Percentiles rank a stretch among this genome's conserved stretches.
phyloP scores from a whole-genome alignment of 495 filamentous ascomycete species.

The Penicillium lividum region DNA sequence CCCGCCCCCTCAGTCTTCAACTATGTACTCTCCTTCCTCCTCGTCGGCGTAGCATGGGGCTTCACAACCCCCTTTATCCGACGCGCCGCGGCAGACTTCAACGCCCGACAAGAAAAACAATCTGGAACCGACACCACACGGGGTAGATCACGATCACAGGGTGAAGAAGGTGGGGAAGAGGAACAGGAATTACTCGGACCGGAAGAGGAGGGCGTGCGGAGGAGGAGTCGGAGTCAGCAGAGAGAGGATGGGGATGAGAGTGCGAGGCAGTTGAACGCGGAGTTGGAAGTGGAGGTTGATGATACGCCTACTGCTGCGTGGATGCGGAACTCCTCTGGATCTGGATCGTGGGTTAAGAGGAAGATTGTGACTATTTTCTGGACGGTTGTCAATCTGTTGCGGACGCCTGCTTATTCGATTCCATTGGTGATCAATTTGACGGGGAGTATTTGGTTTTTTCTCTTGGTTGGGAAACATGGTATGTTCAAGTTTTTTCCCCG shows the following conservation, averaged over 20 bases:
- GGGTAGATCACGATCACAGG: conserved; percentile 14
- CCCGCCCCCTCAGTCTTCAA: conserved; percentile 71
- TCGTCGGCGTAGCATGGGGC: conserved; percentile 88
- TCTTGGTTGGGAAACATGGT: conserved; percentile 92
- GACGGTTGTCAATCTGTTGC: conserved; percentile 74
- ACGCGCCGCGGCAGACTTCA: conserved; percentile 59
- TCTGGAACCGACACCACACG: conserved; percentile 2
- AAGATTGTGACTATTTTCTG: conserved; percentile 61
- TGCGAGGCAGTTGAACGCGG: neutral
- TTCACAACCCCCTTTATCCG: conserved; percentile 62
- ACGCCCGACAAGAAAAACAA: conserved; percentile 48
- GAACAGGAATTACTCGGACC: conserved; percentile 25
- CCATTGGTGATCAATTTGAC: conserved; percentile 89
- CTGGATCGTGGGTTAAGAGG: conserved; percentile 49
- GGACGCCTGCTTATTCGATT: conserved; percentile 79
- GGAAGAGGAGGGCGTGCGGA: conserved; percentile 14
- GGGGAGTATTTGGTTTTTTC: conserved; percentile 96
- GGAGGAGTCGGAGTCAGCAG: conserved; percentile 23
- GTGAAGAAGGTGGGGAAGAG: conserved; percentile 6
- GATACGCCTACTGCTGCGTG: conserved; percentile 26
- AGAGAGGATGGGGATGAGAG: neutral
- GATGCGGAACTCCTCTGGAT: conserved; percentile 15
- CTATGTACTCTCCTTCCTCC: conserved; percentile 83
- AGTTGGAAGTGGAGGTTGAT: conserved; percentile 20
- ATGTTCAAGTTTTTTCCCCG: conserved; percentile 17